These are phyloP conservation scores for Elsinoe fawcettii DNA, from an alignment of 2,329 filamentous ascomycete species.

Conservation along the genomic window DNA sequence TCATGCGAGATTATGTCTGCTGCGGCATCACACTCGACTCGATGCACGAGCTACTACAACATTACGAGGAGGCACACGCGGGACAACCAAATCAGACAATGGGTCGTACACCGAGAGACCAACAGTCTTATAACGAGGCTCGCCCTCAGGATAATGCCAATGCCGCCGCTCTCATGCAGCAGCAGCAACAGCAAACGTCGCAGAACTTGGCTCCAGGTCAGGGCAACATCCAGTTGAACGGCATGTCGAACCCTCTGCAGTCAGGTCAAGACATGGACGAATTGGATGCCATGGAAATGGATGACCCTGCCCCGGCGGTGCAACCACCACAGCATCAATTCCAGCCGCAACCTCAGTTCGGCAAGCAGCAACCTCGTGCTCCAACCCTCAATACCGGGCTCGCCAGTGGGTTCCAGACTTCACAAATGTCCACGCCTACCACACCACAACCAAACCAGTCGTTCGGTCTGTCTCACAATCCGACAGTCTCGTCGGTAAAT, in stretches of 20 bases:
- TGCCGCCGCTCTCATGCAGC: slow-evolving; percentile 17
- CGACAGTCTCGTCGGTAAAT: slow-evolving; percentile 93
- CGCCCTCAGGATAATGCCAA: slow-evolving; percentile 17
- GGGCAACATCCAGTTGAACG: slow-evolving; percentile 14
- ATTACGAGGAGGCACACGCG: slow-evolving; percentile 93
- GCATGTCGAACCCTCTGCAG: slow-evolving; percentile 17
- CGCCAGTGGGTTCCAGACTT: slow-evolving; percentile 58
- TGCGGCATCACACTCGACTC: slow-evolving; percentile 85
- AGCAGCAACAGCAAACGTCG: slow-evolving; percentile 16
- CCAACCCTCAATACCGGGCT: slow-evolving; percentile 77
- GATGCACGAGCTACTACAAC: slow-evolving; percentile 86
- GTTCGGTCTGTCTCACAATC: slow-evolving; percentile 82
- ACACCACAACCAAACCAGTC: slow-evolving; percentile 63
- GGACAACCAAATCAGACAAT: slow-evolving; percentile 41
- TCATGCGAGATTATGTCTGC: slow-evolving; percentile 95
- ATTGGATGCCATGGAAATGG: slow-evolving; percentile 94
- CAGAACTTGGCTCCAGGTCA: slow-evolving; percentile 13
- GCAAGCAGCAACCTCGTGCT: slow-evolving; percentile 47
- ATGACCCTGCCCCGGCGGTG: slow-evolving; percentile 57
- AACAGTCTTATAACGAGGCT: slow-evolving; percentile 23
- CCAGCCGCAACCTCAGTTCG: slow-evolving; percentile 45
- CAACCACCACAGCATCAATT: slow-evolving; percentile 33
- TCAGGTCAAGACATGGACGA: slow-evolving; percentile 36
- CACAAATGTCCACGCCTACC: slow-evolving; percentile 76
- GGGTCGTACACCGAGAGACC: slow-evolving; percentile 32